Conservation (phyloP, 768 basidiomycete species). For the Trametes coccinea region DNA sequence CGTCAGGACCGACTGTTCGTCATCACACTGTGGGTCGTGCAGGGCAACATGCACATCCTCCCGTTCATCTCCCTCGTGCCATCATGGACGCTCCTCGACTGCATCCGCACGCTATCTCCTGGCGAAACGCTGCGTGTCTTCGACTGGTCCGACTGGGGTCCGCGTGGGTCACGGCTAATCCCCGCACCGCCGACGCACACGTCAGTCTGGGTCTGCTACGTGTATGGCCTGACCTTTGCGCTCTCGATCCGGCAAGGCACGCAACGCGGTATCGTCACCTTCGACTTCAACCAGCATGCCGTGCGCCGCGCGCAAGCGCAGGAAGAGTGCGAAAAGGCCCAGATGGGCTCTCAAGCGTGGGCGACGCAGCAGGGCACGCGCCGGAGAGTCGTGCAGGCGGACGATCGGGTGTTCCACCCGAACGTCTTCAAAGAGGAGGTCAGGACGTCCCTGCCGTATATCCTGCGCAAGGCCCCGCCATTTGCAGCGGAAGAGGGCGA, state of each 20-base stretch:
- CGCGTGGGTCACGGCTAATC: slow-evolving; percentile 46
- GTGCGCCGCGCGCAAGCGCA: slow-evolving; percentile 8
- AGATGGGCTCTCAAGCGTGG: neutral
- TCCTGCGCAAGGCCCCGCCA: slow-evolving; percentile 31
- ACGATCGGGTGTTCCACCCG: slow-evolving; percentile 22
- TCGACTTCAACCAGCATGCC: slow-evolving; percentile 53
- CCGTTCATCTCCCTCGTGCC: slow-evolving; percentile 44
- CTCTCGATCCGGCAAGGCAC: slow-evolving; percentile 21
- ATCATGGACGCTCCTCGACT: slow-evolving; percentile 37
- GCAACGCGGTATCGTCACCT: slow-evolving; percentile 38
- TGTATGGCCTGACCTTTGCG: slow-evolving; percentile 50
- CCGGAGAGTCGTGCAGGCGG: neutral
- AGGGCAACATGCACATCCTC: slow-evolving; percentile 31
- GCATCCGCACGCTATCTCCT: slow-evolving; percentile 24
- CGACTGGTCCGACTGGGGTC: slow-evolving; percentile 56
- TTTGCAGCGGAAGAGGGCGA: slow-evolving; percentile 6
- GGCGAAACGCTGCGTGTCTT: slow-evolving; percentile 28
- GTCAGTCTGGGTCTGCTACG: slow-evolving; percentile 59
- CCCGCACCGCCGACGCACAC: slow-evolving; percentile 30
- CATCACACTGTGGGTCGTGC: slow-evolving; percentile 44
- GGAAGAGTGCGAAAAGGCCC: slow-evolving; percentile 15
- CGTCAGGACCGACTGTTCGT: slow-evolving; percentile 46
- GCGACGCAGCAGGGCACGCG: neutral
- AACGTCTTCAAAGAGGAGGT: slow-evolving; percentile 44
- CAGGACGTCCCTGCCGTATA: slow-evolving; percentile 49